Base-by-base conservation (phyloP, 225 moss, liverwort and hornwort species). In the Sphagnum contortum region DNA sequence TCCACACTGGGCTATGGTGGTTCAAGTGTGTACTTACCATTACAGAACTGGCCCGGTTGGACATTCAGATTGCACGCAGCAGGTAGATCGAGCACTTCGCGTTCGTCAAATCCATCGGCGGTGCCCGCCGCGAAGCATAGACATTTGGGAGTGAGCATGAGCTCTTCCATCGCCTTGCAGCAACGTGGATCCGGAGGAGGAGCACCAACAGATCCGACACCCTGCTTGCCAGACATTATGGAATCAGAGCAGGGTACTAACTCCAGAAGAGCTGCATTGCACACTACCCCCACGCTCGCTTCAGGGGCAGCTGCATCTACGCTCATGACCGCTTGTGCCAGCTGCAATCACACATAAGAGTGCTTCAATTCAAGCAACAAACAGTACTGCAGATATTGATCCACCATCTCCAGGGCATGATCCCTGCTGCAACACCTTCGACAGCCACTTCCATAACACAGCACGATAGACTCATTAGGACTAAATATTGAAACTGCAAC, bases 151-250 rank as follows among this genome's bases (percentile, higher is more conserved):
- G 80, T 63, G 14, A 84, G 75, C 2, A 84, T 77, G 11, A 84
- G 84, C 73, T 84, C 84, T 47, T 80, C 80, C 50, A 84, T 50
- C 45, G 77, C 84, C 80, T 77, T 67, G 62, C 84, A 84, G 50
- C 84, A 84, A 2, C 69, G 73, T 4, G 69, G 72, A 57, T 55
- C 78, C 9, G 52, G 52, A 0, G 72, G 75, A 8, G 72, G 75
- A n/a, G 75, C 61, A 50, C 68, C 70, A 29, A 29, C 29, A 29
- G 29, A 29, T 29, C 29, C 29, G 29, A 29, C 29, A 29, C 29
- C 29, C 29, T 29, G 29, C 6, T 49, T 49, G 53, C 81, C 75
- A 9, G 61, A 75, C 50, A 82, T 6, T 29, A 29, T 29, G 4
- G 75, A 68, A 48, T 78, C 70, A 12, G 70, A 5, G 12, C 81